Conservation (phyloP, 768 basidiomycete genomes). For the Collybia mongolica region DNA sequence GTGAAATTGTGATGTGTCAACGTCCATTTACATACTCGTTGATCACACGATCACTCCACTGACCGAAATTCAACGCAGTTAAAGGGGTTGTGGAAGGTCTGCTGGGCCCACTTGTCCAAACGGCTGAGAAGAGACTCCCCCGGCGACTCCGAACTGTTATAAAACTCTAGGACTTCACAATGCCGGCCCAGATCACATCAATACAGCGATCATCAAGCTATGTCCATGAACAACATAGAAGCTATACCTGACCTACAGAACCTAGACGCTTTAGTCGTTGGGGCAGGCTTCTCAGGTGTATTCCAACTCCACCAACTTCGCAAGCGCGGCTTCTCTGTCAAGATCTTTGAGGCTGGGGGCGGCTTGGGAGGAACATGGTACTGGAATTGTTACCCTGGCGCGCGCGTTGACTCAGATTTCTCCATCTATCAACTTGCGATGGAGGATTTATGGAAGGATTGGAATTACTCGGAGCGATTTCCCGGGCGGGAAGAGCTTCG, state of each 20-base stretch:
- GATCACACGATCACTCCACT: too few species aligned
- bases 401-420: slow-evolving; percentile 23
- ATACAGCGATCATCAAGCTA: too few species aligned
- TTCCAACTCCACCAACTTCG: slow-evolving; percentile 16
- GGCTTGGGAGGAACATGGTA: slow-evolving; percentile 24
- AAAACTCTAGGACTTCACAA: too few species aligned
- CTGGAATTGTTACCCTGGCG: slow-evolving; percentile 26
- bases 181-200: too few species aligned
- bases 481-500: slow-evolving; percentile 16
- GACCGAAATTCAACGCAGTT: too few species aligned
- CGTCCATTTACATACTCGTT: too few species aligned
- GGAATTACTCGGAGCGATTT: slow-evolving; percentile 17
- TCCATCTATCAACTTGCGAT: slow-evolving; percentile 22
- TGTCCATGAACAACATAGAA: too few species aligned
- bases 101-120: too few species aligned
- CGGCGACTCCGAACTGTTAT: too few species aligned
- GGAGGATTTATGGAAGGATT: slow-evolving; percentile 23
- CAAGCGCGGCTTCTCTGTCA: slow-evolving; percentile 16
- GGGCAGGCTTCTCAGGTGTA: slow-evolving; percentile 22
- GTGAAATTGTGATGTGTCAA: too few species aligned
- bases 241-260: neutral
- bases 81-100: too few species aligned
- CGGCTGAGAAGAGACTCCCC: too few species aligned
- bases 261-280: slow-evolving; percentile 22
- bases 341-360: slow-evolving; percentile 18